Percentiles rank a stretch among this genome's conserved stretches.
Conservation (phyloP, 805 yeast species). For the Candida pseudoglaebosa region DNA sequence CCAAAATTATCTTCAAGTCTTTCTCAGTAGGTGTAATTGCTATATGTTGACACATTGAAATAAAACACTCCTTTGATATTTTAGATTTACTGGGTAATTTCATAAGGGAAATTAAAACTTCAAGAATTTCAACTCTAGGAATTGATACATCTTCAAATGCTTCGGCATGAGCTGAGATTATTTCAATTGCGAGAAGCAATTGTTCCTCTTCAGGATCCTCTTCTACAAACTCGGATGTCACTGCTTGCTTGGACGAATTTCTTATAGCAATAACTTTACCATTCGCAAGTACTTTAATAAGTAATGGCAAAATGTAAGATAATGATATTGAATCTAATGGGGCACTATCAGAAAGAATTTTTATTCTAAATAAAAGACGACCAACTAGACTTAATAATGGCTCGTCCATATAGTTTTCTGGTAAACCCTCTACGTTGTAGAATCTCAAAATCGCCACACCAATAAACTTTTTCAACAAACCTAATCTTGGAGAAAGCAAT, state of each 20-base stretch:
- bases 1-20: conserved; percentile 59
- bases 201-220: conserved; percentile 91
- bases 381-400: conserved; percentile 52
- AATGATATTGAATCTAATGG: conserved; percentile 67
- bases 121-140: conserved; percentile 65
- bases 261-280: conserved; percentile 57
- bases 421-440: conserved; percentile 42
- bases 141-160: conserved; percentile 61
- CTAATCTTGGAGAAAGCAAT: conserved; percentile 50
- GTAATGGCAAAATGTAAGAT: conserved; percentile 70
- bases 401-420: conserved; percentile 46
- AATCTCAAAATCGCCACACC: conserved; percentile 72
- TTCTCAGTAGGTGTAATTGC: conserved; percentile 52
- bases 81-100: conserved; percentile 75
- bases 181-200: conserved; percentile 68
- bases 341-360: conserved; percentile 67
- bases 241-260: conserved; percentile 46
- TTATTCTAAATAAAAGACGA: conserved; percentile 70
- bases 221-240: conserved; percentile 67
- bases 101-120: conserved; percentile 62
- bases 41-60: conserved; percentile 71
- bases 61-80: conserved; percentile 76
- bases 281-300: conserved; percentile 61
- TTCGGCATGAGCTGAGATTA: conserved; percentile 65
- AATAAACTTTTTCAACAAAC: conserved; percentile 45